Percentiles rank a stretch among this genome's conserved stretches.
These are phyloP conservation scores for Rhodotorula sp. DNA, from an alignment of 1,284 basidiomycete genomes.

Conservation along the genomic window DNA sequence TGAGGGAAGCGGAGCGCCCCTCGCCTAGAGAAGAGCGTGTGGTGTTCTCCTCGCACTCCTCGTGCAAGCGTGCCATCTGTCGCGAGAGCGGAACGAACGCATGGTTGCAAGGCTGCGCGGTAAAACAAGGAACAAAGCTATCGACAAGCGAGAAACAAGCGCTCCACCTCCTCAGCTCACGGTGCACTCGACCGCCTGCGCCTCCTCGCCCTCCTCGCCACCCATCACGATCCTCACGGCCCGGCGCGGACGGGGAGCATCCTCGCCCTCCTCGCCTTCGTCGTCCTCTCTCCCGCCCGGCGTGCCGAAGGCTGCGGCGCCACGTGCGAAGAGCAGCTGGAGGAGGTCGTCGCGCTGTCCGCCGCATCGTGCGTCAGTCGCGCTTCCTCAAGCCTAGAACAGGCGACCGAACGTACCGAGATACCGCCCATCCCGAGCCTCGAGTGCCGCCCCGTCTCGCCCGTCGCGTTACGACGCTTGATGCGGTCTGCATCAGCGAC, in stretches of 20 bases:
- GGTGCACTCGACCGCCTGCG: conserved; percentile 1
- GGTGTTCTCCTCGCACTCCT: too few species aligned
- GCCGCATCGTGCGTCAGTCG: not conserved
- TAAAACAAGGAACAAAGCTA: not conserved
- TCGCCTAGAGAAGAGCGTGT: too few species aligned
- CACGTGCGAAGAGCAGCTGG: not conserved
- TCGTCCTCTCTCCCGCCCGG: not conserved
- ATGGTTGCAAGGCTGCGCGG: not conserved
- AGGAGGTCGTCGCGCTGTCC: not conserved
- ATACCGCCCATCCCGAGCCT: not conserved
- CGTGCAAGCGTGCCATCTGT: too few species aligned
- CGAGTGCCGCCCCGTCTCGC: not conserved
- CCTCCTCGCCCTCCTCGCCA: not conserved
- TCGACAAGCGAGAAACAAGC: too few species aligned
- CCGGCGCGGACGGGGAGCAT: not conserved
- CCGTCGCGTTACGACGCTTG: conserved; percentile 53
- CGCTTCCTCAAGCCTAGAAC: not conserved
- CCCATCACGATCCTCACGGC: not conserved
- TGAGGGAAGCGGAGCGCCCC: too few species aligned
- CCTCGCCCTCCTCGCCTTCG: not conserved
- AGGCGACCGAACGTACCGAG: not conserved
- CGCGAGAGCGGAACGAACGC: not conserved
- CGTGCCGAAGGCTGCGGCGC: not conserved
- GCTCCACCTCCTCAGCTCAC: not conserved
- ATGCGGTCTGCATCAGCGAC: conserved; percentile 65